Percentiles rank a stretch among this genome's conserved stretches.
Evolutionary conservation across 306 rosid species (phyloP).

Genomic region (Herpetospermum pedunculosum): DNA sequence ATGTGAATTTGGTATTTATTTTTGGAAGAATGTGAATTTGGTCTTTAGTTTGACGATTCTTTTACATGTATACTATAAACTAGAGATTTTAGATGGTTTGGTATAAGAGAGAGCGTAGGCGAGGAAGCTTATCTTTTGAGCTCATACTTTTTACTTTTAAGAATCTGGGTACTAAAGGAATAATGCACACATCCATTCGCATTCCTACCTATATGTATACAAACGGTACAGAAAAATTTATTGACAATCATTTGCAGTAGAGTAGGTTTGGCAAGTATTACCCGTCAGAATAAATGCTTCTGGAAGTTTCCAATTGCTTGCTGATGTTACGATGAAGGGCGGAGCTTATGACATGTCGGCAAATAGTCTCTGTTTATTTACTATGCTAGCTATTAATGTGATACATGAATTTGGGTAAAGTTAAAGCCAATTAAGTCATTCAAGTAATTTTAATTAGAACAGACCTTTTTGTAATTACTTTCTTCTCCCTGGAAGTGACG

Average conservation of each 20-base stretch:
- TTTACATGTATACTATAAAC: neutral
- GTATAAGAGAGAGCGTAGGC: neutral
- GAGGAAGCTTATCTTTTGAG: neutral
- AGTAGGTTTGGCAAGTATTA: neutral
- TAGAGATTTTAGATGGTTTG: neutral
- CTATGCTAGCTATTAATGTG: neutral
- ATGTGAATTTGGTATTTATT: too few species aligned
- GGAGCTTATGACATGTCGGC: neutral
- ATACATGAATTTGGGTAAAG: neutral
- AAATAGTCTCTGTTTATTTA: neutral
- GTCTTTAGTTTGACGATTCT: neutral
- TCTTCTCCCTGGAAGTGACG: neutral
- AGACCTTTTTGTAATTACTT: neutral
- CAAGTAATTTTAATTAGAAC: neutral
- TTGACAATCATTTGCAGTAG: neutral
- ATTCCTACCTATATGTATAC: neutral
- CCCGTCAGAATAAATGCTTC: neutral
- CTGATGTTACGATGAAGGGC: neutral
- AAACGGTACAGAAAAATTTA: neutral
- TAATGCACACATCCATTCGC: neutral
- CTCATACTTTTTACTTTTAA: too few species aligned
- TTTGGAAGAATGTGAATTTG: neutral
- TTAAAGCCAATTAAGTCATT: neutral
- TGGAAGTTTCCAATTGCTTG: neutral
- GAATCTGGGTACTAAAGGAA: neutral